A percentile compares a stretch with the other conserved stretches of the same genome.
Conservation (phyloP, 2,329 filamentous ascomycete genomes). For the Rhinocladiella similis region DNA sequence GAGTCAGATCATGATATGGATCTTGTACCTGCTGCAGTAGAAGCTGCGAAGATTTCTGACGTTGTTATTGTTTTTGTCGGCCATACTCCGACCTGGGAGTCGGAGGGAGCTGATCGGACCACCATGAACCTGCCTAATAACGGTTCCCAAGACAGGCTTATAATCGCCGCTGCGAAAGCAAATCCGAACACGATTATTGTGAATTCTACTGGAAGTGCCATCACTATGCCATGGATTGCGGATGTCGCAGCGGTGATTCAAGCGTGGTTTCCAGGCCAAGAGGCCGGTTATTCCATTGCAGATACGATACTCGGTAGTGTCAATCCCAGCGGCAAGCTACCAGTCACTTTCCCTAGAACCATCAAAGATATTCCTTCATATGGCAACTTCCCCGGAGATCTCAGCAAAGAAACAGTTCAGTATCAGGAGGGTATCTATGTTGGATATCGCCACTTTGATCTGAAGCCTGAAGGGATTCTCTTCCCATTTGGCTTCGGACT, state of each 20-base stretch:
- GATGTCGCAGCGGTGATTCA: slow-evolving; percentile 61
- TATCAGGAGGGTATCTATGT: neutral
- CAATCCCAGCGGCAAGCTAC: too few species aligned
- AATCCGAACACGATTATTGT: slow-evolving; percentile 72
- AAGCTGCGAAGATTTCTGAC: too few species aligned
- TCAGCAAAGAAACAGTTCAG: neutral
- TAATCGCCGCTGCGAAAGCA: too few species aligned
- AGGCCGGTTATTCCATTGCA: too few species aligned
- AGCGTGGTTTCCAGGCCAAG: slow-evolving; percentile 63
- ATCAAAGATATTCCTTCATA: too few species aligned
- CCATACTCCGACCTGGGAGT: slow-evolving; percentile 36
- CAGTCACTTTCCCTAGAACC: too few species aligned
- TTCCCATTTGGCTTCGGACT: neutral
- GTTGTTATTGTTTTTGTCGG: too few species aligned
- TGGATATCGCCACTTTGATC: neutral
- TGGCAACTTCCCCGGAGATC: neutral
- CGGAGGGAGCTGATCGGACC: slow-evolving; percentile 58
- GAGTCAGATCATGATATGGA: slow-evolving; percentile 36
- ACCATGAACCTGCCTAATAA: slow-evolving; percentile 45
- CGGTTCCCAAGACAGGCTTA: too few species aligned
- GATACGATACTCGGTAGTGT: too few species aligned
- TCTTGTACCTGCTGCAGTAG: slow-evolving; percentile 51
- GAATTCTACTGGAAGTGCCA: slow-evolving; percentile 72
- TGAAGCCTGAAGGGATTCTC: neutral
- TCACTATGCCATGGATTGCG: slow-evolving; percentile 49